Base-by-base conservation (phyloP, 1,284 basidiomycete species). In the Ustilago hordei region DNA sequence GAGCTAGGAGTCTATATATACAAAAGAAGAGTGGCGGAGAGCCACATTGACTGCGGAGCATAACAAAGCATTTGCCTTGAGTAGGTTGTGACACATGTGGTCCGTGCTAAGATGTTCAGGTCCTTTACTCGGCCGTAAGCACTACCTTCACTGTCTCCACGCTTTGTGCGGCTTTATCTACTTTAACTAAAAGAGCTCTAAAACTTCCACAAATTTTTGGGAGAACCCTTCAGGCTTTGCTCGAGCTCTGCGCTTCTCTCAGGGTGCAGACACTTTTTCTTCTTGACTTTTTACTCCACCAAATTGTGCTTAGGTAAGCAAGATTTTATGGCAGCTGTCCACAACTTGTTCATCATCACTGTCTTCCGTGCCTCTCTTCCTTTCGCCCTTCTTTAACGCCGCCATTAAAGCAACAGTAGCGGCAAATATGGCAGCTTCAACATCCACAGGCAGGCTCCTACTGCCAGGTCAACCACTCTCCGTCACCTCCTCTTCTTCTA, bases 391-490 rank as follows among this genome's bases (percentile, higher is more conserved):
- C 47, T 39, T 60, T 23, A 13, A 34, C 13, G n/a, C 8, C n/a
- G 19, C 35, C 3, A 3, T 13, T 15, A 8, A 17, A 59, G 8
- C 13, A 60, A 50, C 12, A 12, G 28, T 35, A 19, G n/a, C 9
- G 17, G 50, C 35, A 15, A 52, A 31, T 32, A 68, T 65, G 63
- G 45, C 62, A 31, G 43, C 64, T 23, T 64, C 70, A 11, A 55
- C 64, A 36, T 55, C 69, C 39, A 34, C 62, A 32, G 55, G 61
- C 2, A 35, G 70, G 35, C 61, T 78, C 1, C 45, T 81, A 36
- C 69, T 82, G 6, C 80, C 80, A 1, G 80, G 80, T 3, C 80
- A 82, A 36, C 80, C 80, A 8, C 58, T 82, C 2, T 71, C 66
- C 0, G 50, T 75, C 12, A 43, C 63, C 12, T 47, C 35, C 34